A percentile compares a stretch with the other conserved stretches of the same genome.
phyloP scores from a whole-genome alignment of 2,329 filamentous ascomycete species.

The Didymella segeticola region DNA sequence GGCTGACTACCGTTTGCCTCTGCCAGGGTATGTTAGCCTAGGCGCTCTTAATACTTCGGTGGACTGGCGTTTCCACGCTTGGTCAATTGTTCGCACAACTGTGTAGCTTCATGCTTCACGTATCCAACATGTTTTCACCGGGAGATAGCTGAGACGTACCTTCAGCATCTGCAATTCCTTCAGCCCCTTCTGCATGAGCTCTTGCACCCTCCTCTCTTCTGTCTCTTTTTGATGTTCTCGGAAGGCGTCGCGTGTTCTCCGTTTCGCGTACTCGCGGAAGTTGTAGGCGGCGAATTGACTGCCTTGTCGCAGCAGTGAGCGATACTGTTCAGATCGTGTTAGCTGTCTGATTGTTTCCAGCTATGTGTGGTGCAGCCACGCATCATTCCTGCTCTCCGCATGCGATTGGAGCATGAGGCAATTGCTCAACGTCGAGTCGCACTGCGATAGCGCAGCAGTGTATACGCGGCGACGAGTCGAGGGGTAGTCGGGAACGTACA shows the following conservation, averaged over 20 bases:
- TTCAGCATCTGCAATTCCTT: conserved; percentile 89
- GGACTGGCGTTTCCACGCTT: background rate
- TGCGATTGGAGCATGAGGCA: background rate
- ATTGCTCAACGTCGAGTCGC: conserved; percentile 3
- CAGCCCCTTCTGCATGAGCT: conserved; percentile 85
- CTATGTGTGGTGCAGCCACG: background rate
- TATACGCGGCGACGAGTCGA: conserved; percentile 5
- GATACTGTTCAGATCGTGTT: conserved; percentile 68
- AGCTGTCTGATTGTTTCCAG: background rate
- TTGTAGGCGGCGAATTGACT: conserved; percentile 93
- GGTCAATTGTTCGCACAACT: background rate
- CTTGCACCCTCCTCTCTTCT: conserved; percentile 80
- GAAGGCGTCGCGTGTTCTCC: conserved; percentile 90
- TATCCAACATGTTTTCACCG: background rate
- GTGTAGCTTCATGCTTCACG: background rate
- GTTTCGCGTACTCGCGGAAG: conserved; percentile 94
- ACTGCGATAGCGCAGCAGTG: conserved; percentile 5
- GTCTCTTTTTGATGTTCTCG: conserved; percentile 76
- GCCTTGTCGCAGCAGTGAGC: conserved; percentile 85
- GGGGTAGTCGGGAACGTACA: conserved; percentile 34
- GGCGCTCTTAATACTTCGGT: conserved; percentile 3
- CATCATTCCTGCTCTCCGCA: background rate
- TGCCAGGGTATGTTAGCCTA: conserved; percentile 58
- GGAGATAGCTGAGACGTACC: conserved; percentile 62
- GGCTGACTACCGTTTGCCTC: conserved; percentile 94